Conservation (phyloP, 2,329 filamentous ascomycete genomes). For the Aspergillus sp. region DNA sequence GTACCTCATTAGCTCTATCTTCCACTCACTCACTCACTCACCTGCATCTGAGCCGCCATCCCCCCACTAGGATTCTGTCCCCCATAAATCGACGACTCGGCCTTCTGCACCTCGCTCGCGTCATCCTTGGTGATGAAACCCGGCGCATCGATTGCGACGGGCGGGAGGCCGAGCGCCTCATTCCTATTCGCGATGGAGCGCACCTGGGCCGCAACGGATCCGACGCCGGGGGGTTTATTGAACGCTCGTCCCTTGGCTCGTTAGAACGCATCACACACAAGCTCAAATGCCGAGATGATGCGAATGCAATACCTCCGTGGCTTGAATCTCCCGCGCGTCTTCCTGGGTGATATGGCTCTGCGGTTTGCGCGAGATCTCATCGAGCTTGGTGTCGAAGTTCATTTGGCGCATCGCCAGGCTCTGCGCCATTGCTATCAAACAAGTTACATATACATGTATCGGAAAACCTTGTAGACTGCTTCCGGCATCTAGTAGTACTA, state of each 20-base stretch:
- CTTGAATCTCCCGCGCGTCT: slow-evolving; percentile 24
- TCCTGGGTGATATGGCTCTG: slow-evolving; percentile 23
- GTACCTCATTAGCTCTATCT: slow-evolving; percentile 5
- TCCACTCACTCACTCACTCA: slow-evolving; percentile 8
- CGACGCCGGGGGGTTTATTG: slow-evolving; percentile 20
- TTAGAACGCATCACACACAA: too few relatives aligned
- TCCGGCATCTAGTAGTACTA: slow-evolving; percentile 1
- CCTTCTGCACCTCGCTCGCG: slow-evolving; percentile 21
- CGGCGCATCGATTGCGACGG: slow-evolving; percentile 11
- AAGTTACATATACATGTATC: too few relatives aligned
- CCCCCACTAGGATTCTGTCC: slow-evolving; percentile 22
- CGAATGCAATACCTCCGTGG: slow-evolving; percentile 16
- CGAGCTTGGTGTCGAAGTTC: slow-evolving; percentile 24
- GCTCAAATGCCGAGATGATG: too few relatives aligned
- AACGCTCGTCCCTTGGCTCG: slow-evolving; percentile 23
- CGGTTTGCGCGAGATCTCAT: slow-evolving; percentile 23
- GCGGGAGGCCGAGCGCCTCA: slow-evolving; percentile 18
- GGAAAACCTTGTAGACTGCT: too few relatives aligned
- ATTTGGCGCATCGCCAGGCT: slow-evolving; percentile 24
- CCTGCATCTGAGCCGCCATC: slow-evolving; percentile 26
- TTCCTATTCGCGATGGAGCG: slow-evolving; percentile 26
- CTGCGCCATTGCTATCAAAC: slow-evolving; percentile 20
- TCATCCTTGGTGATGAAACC: slow-evolving; percentile 26
- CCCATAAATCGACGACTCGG: slow-evolving; percentile 18
- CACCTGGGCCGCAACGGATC: slow-evolving; percentile 23